These are phyloP conservation scores for Raphanus sativus DNA, from an alignment of 345 rosid species.

Conservation along the genomic window DNA sequence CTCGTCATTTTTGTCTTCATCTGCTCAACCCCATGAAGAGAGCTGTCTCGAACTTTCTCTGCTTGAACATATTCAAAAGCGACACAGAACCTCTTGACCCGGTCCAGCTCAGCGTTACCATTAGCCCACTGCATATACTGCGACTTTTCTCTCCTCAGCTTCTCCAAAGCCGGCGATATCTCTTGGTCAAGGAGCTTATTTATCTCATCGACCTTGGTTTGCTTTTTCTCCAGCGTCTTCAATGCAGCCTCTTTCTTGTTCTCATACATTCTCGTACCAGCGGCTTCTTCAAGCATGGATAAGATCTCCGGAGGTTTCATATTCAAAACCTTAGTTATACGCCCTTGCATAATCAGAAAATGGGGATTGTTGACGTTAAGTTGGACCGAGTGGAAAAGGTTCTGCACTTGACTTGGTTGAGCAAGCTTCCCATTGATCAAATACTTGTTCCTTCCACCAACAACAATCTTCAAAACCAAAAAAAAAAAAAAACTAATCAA, in stretches of 20 bases:
- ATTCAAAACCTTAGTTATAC: conserved; percentile 91
- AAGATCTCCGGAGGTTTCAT: conserved; percentile 98
- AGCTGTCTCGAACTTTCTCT: conserved; percentile 28
- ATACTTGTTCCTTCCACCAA: conserved; percentile 54
- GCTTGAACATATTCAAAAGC: conserved; percentile 42
- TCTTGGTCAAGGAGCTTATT: conserved; percentile 88
- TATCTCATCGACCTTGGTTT: conserved; percentile 90
- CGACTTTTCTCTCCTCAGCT: conserved; percentile 79
- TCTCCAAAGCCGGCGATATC: conserved; percentile 91
- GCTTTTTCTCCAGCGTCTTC: conserved; percentile 95
- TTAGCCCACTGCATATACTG: conserved; percentile 99
- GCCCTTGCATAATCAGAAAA: conserved; percentile 99
- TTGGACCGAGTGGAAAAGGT: conserved; percentile 95
- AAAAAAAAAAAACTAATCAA: background rate
- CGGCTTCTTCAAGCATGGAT: conserved; percentile 99
- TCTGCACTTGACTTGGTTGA: conserved; percentile 58
- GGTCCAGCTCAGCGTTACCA: conserved; percentile 46
- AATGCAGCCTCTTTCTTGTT: conserved; percentile 86
- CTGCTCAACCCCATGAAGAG: conserved; percentile 38
- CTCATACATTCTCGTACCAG: conserved; percentile 98
- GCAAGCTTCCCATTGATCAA: conserved; percentile 44
- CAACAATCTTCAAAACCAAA: conserved; percentile 71
- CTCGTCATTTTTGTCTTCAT: conserved; percentile 57
- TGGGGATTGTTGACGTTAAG: conserved; percentile 97
- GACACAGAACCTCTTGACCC: conserved; percentile 38